Evolutionary conservation across 306 rosid species (phyloP), one percentile per base, ranked within the genome.

Genomic region (Trifolium pratense): DNA sequence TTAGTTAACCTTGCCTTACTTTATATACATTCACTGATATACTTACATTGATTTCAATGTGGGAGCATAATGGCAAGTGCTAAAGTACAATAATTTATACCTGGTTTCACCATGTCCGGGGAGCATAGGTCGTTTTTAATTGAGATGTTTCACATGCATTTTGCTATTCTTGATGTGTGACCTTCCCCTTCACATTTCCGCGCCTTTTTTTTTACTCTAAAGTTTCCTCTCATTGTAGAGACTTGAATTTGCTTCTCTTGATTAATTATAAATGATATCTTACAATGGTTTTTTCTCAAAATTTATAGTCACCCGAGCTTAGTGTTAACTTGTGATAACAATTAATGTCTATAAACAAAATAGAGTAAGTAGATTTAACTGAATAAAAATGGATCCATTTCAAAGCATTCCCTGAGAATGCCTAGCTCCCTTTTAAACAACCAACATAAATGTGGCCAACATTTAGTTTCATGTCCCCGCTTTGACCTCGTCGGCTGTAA

Each of bases 1-100:
- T 61, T 58, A 37, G 40, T 34, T 60, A 63, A 58, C 46, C 36
- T 62, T 76, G 77, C 68, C 29, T 69, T 70, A 75, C 68, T 75
- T 25, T 36, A 80, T 36, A 71, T 37, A 66, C 77, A 48, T 36
- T 78, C 18, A 40, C n/a, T 51, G 66, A 31, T 31, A 69, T 31
- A 52, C n/a, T 40, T 57, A 55, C 60, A 32, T 48, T 34, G 79
- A 29, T 59, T 59, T 59, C 13, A 59, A 29, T 59, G 65, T 15
- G 65, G 21, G 18, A 59, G 18, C 65, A 14, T 29, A 3, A 59
- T 7, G 65, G 65, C 65, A 59, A 59, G 40, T 29, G n/a, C 21
- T 7, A 59, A 17, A 57, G 13, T 57, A 25, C 26, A 57, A 57
- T 57, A 25, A 57, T 12, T 13, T 26, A 25, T 25, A 26, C 37